phyloP scores from a whole-genome alignment of 257 asterid species.

The Petrea volubilis region DNA sequence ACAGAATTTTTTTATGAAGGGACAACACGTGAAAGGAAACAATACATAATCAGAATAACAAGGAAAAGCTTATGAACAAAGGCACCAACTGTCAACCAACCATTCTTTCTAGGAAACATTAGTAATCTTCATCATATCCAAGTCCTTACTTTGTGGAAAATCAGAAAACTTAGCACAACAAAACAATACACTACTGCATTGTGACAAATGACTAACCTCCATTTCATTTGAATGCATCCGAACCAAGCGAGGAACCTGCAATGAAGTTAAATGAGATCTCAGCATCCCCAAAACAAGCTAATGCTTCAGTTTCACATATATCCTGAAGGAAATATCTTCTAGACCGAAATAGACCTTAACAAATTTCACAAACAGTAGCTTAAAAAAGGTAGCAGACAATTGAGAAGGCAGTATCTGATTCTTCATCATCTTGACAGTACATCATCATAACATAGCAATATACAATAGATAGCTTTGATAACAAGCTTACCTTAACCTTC shows the following conservation, averaged over 20 bases:
- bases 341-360: background rate
- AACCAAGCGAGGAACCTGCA: slow-evolving; percentile 95
- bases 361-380: background rate
- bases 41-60: background rate
- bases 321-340: background rate
- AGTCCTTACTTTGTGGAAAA: slow-evolving; percentile 14
- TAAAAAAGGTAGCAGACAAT: background rate
- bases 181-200: slow-evolving; percentile 2
- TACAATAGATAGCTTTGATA: background rate
- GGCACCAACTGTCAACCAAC: slow-evolving; percentile 11
- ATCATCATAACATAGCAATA: background rate
- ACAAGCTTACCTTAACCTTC: slow-evolving; percentile 77
- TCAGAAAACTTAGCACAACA: slow-evolving; percentile 19
- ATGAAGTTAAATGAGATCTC: slow-evolving; percentile 21
- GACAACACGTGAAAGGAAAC: background rate
- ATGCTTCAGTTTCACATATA: slow-evolving; percentile 11
- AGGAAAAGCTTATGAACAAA: slow-evolving; percentile 8
- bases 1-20: background rate
- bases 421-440: background rate
- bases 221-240: slow-evolving; percentile 97
- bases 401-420: slow-evolving; percentile 8
- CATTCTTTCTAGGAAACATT: background rate
- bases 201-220: slow-evolving; percentile 70
- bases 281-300: background rate
- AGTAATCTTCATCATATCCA: slow-evolving; percentile 1